Evolutionary conservation across 1,284 basidiomycete genomes (phyloP).

Genomic region (Papiliotrema nemorosa): DNA sequence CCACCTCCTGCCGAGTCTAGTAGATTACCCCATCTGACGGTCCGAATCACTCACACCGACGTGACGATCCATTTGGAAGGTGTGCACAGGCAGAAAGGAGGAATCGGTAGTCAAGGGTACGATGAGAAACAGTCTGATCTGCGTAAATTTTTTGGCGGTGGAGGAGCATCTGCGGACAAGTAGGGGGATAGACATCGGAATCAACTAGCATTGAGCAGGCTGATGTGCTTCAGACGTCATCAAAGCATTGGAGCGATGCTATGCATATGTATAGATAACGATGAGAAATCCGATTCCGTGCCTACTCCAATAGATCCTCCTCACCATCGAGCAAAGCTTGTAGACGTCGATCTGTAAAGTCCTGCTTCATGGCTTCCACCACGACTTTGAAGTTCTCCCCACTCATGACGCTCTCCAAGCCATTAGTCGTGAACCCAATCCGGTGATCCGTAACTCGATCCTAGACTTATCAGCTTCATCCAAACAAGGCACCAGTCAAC

Average conservation of each 20-base stretch:
- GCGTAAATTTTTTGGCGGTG: constrained; percentile 69
- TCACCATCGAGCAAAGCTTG: constrained; percentile 60
- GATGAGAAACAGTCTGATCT: constrained; percentile 74
- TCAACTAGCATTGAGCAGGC: too few relatives aligned
- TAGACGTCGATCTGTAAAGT: constrained; percentile 64
- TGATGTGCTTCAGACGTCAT: background rate
- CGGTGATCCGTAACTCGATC: constrained; percentile 90
- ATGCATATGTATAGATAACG: background rate
- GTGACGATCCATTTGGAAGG: constrained; percentile 49
- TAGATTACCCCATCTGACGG: constrained; percentile 23
- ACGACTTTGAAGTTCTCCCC: constrained; percentile 62
- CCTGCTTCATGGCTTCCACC: constrained; percentile 61
- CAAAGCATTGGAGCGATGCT: background rate
- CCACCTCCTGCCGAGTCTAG: constrained; percentile 19
- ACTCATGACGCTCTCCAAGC: constrained; percentile 70
- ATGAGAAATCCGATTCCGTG: background rate
- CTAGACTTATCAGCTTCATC: constrained; percentile 45
- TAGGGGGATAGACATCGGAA: too few relatives aligned
- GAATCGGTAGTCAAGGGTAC: constrained; percentile 66
- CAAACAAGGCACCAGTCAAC: constrained; percentile 10
- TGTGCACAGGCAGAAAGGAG: constrained; percentile 65
- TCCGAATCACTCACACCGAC: constrained; percentile 41
- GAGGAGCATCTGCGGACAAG: background rate
- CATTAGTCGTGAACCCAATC: constrained; percentile 71
- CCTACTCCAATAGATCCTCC: constrained; percentile 40